These are phyloP conservation scores for Infundibulicybe gibba DNA, from an alignment of 768 basidiomycete genomes.

Conservation along the genomic window DNA sequence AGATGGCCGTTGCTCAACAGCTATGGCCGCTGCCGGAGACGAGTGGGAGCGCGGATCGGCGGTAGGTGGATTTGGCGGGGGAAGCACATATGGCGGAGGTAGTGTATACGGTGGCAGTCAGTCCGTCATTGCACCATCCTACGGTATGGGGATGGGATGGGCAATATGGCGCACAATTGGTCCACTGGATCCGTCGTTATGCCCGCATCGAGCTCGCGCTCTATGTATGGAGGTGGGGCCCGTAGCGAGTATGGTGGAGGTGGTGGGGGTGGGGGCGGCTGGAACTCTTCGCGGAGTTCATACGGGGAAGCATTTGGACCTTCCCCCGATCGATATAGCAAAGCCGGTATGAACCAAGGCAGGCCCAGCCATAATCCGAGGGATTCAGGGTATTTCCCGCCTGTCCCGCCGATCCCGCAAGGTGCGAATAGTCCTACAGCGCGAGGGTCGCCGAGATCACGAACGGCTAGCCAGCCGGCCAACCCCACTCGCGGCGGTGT, in stretches of 20 bases:
- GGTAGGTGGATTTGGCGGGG: conserved; percentile 39
- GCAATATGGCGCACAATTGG: conserved; percentile 37
- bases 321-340: conserved; percentile 17
- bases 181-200: conserved; percentile 45
- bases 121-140: conserved; percentile 26
- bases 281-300: conserved; percentile 58
- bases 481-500: conserved; percentile 18
- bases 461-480: conserved; percentile 46
- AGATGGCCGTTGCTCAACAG: conserved; percentile 90
- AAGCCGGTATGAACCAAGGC: conserved; percentile 10
- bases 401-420: conserved; percentile 34
- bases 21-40: conserved; percentile 83
- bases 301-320: conserved; percentile 68
- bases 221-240: conserved; percentile 59
- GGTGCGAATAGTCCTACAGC: conserved; percentile 12
- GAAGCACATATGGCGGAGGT: conserved; percentile 38
- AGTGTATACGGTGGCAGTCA: conserved; percentile 39
- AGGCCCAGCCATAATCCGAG: conserved; percentile 16
- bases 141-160: conserved; percentile 30
- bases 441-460: conserved; percentile 21
- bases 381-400: conserved; percentile 40
- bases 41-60: conserved; percentile 86
- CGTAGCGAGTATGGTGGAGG: conserved; percentile 65
- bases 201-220: conserved; percentile 37
- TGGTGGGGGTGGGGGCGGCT: conserved; percentile 31